Evolutionary conservation across 768 basidiomycete species (phyloP), one percentile per base, ranked within the genome.

Genomic region (Mycena floridula): DNA sequence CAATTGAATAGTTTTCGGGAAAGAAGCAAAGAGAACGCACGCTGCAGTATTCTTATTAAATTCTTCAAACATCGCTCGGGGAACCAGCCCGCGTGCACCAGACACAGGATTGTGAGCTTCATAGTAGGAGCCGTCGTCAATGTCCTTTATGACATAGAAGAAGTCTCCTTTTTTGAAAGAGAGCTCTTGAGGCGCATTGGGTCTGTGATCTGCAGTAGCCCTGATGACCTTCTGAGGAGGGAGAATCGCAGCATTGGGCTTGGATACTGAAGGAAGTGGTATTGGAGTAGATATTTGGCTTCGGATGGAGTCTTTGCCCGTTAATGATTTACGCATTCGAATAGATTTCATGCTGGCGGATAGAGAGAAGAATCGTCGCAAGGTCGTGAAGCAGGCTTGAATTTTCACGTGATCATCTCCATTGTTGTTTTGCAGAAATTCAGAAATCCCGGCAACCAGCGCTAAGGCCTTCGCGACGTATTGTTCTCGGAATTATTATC

Each of bases 191-290:
- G 93, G 90, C 0, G 80, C 76, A 46, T 76, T 71, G 3, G 89
- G 78, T 38, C 74, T 67, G 67, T 90, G 81, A 2, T 71, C 55
- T 8, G 74, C 64, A 50, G 86, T 68, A 3, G 95, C 94, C 46
- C 89, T 86, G 54, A 99, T 95, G 61, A 97, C 94, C 62, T 93
- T 95, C 66, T 94, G 89, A 2, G 96, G 93, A 1, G 91, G 92
- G 1, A 83, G 63, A 49, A 88, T 79, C 21, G 85, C 76, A 36
- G 79, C 70, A 18, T 79, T 64, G 5, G 87, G 85, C 56, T 82
- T 88, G 41, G 82, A 83, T 36, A 89, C 68, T 18, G 81, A 52
- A 12, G 84, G 82, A 21, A 85, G 62, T 3, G 81, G 81, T 0
- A 79, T 59, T 4, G 85, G 85, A 0, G 81, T 84, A 26, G 84